Evolutionary conservation across 73 alveolate species (phyloP), one percentile per base, ranked within the genome.

Genomic region (Tetrahymena elliotti): DNA sequence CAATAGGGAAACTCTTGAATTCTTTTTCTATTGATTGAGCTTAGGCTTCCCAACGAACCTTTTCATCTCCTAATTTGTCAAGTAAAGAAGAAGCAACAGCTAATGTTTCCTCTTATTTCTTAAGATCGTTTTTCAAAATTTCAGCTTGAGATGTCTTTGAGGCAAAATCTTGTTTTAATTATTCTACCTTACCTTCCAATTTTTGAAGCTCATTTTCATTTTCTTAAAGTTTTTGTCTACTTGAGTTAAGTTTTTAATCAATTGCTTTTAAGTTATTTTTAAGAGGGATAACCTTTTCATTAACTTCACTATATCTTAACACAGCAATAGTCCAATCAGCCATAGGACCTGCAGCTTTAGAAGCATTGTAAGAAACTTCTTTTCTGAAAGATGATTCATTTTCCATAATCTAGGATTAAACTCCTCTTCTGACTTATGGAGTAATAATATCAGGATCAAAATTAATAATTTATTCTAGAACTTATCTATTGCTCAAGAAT

Each of bases 241-340:
- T 97, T 37, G 94, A 93, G 39, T 98, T 98, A 83, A 99, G 97
- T 93, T 98, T 96, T 84, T 82, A 93, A 95, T 97, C 96, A 2
- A 99, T 98, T n/a, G 95, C 97, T 31, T 97, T 97, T 84, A 99
- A 96, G 41, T 98, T 99, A 52, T 97, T 97, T 93, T 99, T 99
- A 88, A 99, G 98, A 31, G 99, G 99, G 41, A 96, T 98, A 38
- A 99, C 98, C 97, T 99, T 99, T 94, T 98, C 98, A 83, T 99
- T 97, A 8, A 99, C 99, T 83, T 98, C 99, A 94, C 99, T 98
- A 98, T 97, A 99, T 93, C 97, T 97, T 18, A 99, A 98, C 31
- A 98, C 97, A 18, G 99, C 99, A 95, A 97, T 99, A 33, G 99
- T 99, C 99, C 99, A 99, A 93, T 99, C 99, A 82, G 99, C 99